Evolutionary conservation across 2,329 filamentous ascomycete genomes (phyloP).

Genomic region (Ascosphaera apis): DNA sequence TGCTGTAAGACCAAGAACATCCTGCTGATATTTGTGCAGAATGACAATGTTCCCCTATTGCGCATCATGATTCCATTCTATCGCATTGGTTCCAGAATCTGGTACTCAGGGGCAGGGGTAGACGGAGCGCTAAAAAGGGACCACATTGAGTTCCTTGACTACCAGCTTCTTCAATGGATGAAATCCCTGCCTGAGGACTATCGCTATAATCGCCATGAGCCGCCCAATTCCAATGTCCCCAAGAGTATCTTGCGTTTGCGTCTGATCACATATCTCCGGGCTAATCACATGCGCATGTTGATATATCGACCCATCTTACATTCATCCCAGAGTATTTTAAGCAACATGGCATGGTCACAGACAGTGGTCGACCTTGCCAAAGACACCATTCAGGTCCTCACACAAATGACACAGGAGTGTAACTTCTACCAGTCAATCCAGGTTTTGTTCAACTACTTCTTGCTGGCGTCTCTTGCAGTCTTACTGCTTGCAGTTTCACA

Average conservation of each 20-base stretch:
- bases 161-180: slow-evolving; percentile 73
- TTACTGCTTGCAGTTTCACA: slow-evolving; percentile 42
- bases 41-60: slow-evolving; percentile 40
- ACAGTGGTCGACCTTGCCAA: slow-evolving; percentile 42
- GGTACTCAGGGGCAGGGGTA: slow-evolving; percentile 53
- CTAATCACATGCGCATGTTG: slow-evolving; percentile 76
- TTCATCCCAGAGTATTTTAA: slow-evolving; percentile 59
- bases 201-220: slow-evolving; percentile 35
- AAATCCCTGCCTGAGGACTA: slow-evolving; percentile 43
- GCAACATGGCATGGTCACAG: slow-evolving; percentile 49
- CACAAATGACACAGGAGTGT: slow-evolving; percentile 35
- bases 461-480: slow-evolving; percentile 39
- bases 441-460: slow-evolving; percentile 43
- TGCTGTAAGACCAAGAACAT: neutral
- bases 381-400: slow-evolving; percentile 38
- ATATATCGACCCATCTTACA: slow-evolving; percentile 76
- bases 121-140: slow-evolving; percentile 44
- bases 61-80: slow-evolving; percentile 71
- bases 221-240: slow-evolving; percentile 28
- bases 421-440: slow-evolving; percentile 42
- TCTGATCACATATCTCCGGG: slow-evolving; percentile 62
- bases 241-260: slow-evolving; percentile 51
- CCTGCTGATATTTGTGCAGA: slow-evolving; percentile 9
- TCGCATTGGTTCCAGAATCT: slow-evolving; percentile 63
- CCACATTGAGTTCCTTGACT: slow-evolving; percentile 60